phyloP scores from a whole-genome alignment of 2,329 filamentous ascomycete species.

The Fusarium duplospermum region DNA sequence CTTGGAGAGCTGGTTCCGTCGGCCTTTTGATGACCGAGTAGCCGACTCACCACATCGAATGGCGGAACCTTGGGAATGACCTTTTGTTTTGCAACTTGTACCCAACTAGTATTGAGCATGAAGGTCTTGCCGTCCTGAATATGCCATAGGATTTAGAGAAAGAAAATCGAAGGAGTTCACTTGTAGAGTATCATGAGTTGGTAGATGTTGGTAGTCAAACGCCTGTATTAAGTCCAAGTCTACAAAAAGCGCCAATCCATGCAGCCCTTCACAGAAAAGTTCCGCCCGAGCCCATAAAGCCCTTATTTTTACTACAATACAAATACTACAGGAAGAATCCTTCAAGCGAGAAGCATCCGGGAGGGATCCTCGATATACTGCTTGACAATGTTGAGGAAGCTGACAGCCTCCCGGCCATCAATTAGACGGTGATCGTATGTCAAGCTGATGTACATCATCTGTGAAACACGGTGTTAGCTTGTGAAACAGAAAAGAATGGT shows the following conservation, averaged over 20 bases:
- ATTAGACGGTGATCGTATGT: constrained; percentile 68
- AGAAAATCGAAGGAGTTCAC: not conserved
- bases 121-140: not conserved
- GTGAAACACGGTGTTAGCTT: constrained; percentile 40
- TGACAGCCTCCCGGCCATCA: constrained; percentile 69
- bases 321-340: not conserved
- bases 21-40: not conserved
- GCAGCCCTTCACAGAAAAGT: constrained; percentile 15
- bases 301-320: constrained; percentile 27
- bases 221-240: constrained; percentile 16
- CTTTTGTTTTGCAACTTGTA: not conserved
- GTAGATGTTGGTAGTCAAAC: not conserved
- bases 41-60: not conserved
- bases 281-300: constrained; percentile 7
- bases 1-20: not conserved
- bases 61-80: not conserved
- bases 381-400: constrained; percentile 59
- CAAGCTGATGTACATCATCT: constrained; percentile 61
- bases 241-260: constrained; percentile 28
- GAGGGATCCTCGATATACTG: constrained; percentile 55
- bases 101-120: not conserved
- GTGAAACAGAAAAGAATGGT: constrained; percentile 12
- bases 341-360: constrained; percentile 61
- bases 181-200: not conserved
- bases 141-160: too few species aligned